Conservation (phyloP, 257 asterid genomes). For the Solanum neorickii region DNA sequence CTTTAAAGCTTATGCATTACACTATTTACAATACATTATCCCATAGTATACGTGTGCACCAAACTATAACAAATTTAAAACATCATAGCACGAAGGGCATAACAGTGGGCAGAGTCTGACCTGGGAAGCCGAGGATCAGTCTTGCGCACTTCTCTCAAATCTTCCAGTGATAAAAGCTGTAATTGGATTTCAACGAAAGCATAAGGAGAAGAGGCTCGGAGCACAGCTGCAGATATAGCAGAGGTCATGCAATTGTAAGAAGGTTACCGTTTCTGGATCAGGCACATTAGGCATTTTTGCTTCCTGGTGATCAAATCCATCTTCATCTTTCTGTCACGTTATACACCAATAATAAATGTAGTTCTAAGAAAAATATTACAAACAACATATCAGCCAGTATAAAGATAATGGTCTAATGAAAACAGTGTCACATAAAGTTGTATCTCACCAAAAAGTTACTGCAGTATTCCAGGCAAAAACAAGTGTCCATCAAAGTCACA, state of each 20-base stretch:
- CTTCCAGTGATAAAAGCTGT: slow-evolving; percentile 89
- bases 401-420: background rate
- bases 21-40: background rate
- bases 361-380: background rate
- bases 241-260: slow-evolving; percentile 1
- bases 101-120: slow-evolving; percentile 18
- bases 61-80: background rate
- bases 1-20: background rate
- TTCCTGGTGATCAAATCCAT: slow-evolving; percentile 69
- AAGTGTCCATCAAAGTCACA: background rate
- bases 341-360: background rate
- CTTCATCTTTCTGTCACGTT: slow-evolving; percentile 70
- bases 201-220: background rate
- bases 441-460: background rate
- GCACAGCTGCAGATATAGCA: background rate
- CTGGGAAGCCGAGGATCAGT: slow-evolving; percentile 93
- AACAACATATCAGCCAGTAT: background rate
- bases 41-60: background rate
- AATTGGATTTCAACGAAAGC: background rate
- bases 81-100: background rate
- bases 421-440: background rate
- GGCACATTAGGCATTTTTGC: slow-evolving; percentile 73
- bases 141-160: slow-evolving; percentile 70
- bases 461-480: background rate
- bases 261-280: slow-evolving; percentile 63